These are phyloP conservation scores for Chloranthus sessilifolius DNA, from an alignment of 164 flowering plant genomes.

Conservation along the genomic window DNA sequence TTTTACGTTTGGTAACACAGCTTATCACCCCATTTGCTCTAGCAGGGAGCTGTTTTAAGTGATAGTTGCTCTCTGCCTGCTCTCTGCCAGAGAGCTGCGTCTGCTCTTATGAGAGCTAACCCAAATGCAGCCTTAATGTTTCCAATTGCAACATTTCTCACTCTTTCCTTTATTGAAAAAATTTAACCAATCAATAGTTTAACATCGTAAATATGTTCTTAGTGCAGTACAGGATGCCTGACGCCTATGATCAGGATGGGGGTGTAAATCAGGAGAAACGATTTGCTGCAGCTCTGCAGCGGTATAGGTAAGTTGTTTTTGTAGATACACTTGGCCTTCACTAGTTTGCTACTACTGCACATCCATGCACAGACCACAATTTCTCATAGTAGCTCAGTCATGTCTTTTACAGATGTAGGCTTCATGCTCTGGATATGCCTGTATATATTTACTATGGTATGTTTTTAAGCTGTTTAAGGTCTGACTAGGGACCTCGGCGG, in stretches of 20 bases:
- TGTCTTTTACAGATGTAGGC: too few species aligned
- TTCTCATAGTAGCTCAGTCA: background rate
- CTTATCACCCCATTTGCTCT: too few species aligned
- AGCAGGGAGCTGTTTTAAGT: too few species aligned
- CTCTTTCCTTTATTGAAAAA: conserved; percentile 1
- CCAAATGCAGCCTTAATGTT: too few species aligned
- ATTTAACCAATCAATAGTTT: too few species aligned
- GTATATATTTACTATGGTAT: background rate
- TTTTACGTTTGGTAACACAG: too few species aligned
- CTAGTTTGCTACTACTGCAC: background rate
- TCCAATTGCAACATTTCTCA: background rate
- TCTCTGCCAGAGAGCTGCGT: too few species aligned
- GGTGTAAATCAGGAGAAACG: conserved; percentile 90
- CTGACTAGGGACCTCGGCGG: conserved; percentile 51
- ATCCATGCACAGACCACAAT: background rate
- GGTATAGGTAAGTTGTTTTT: conserved; percentile 60
- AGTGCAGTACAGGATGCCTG: conserved; percentile 94
- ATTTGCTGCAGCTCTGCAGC: conserved; percentile 79
- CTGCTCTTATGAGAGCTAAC: too few species aligned
- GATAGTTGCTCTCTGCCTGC: too few species aligned
- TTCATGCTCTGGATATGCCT: background rate
- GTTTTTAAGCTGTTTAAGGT: background rate
- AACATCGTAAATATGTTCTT: background rate
- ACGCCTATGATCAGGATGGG: conserved; percentile 90
- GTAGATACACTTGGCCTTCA: background rate